A percentile compares a stretch with the other conserved stretches of the same genome.
Evolutionary conservation across 2,329 filamentous ascomycete species (phyloP).

Genomic region (Penicillium crustosum): DNA sequence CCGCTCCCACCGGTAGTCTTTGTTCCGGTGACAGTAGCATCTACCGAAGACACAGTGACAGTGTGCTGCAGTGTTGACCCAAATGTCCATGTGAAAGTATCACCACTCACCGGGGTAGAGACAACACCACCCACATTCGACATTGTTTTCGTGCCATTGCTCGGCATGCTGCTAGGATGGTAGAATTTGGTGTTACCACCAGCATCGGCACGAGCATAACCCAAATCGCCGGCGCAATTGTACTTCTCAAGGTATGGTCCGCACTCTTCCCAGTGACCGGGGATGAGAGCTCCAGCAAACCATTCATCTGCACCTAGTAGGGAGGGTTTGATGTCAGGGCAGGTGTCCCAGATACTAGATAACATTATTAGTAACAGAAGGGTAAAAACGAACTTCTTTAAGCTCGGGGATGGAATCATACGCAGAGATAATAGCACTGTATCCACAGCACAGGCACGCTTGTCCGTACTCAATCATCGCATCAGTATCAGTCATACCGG

Average conservation of each 20-base stretch:
- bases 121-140: constrained; percentile 14
- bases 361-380: background rate
- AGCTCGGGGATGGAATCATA: background rate
- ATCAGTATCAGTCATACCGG: background rate
- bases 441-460: constrained; percentile 18
- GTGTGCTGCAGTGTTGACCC: background rate
- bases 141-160: constrained; percentile 17
- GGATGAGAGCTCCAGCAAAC: background rate
- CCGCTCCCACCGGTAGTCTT: background rate
- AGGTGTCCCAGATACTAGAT: constrained; percentile 16
- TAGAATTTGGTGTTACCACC: constrained; percentile 15
- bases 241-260: constrained; percentile 11
- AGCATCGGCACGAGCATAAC: constrained; percentile 11
- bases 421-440: constrained; percentile 19
- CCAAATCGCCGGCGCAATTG: constrained; percentile 17
- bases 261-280: constrained; percentile 15
- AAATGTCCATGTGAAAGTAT: constrained; percentile 18
- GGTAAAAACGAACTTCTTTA: background rate
- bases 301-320: constrained; percentile 8
- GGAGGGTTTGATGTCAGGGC: constrained; percentile 16
- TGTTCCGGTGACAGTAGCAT: constrained; percentile 1
- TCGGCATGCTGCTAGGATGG: constrained; percentile 7
- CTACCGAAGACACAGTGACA: constrained; percentile 11
- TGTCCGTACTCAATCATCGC: constrained; percentile 4
- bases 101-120: constrained; percentile 16